Evolutionary conservation across 768 basidiomycete species (phyloP), one percentile per base, ranked within the genome.

Genomic region (Sistotremastrum suecicum): DNA sequence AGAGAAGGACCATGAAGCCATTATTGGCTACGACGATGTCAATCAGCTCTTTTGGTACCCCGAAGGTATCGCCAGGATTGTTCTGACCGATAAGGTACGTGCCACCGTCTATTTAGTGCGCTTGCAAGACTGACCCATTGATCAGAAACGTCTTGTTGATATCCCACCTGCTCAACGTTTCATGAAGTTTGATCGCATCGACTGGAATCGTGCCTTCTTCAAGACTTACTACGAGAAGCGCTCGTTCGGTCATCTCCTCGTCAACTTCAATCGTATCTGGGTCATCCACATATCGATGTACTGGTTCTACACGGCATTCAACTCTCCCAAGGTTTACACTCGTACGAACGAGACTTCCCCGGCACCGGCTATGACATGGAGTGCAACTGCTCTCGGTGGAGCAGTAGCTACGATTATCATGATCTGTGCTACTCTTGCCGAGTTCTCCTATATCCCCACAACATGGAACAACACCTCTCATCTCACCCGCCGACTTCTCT

Each of bases 241-340:
- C 32, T 92, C 92, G 0, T 89, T 94, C 62, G 85, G 90, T 37
- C 95, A 99, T 62, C 73, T 98, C 1, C 75, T 98, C 48, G 92
- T 99, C 74, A 97, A 99, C 72, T 99, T 99, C 71, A 98, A 98
- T 68, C 87, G 94, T 41, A 88, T 99, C 54, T 99, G 95, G 92
- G 90, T 98, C 63, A 83, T 94, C 51, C 95, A 98, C 66, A 70
- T 99, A 48, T 77, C 92, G 33, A 64, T 97, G 59, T 98, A 83
- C 71, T 98, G 83, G 76, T 97, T 81, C 66, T 98, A 95, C 68
- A 98, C 92, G 12, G 72, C 94, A 36, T 95, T 74, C 69, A 97
- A 97, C 64, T 83, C 91, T 10, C 88, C 89, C 1, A 77, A 74
- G 34, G 69, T 98, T 55, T 99, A 98, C 58, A 70, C 71, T 30